These are phyloP conservation scores for Aureobasidium vineae DNA, from an alignment of 2,329 filamentous ascomycete genomes.

Conservation along the genomic window DNA sequence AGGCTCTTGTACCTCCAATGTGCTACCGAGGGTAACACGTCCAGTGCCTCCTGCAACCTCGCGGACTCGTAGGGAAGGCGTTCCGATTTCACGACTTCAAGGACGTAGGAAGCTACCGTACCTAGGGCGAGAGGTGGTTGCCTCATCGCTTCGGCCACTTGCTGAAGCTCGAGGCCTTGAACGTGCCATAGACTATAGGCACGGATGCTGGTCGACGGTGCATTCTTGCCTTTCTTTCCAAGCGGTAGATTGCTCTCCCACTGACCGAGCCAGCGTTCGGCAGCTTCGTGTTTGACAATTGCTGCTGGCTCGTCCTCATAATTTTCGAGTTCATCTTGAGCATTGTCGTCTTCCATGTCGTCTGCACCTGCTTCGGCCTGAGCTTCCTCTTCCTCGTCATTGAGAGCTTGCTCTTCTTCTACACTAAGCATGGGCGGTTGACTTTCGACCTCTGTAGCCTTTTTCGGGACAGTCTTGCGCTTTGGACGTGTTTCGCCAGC, in stretches of 20 bases:
- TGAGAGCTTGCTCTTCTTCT: conserved; percentile 1
- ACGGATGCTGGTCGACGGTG: conserved; percentile 45
- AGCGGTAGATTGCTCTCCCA: neutral
- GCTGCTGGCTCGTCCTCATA: neutral
- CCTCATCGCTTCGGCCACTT: conserved; percentile 57
- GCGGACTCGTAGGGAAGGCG: conserved; percentile 29
- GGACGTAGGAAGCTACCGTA: conserved; percentile 61
- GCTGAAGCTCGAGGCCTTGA: conserved; percentile 48
- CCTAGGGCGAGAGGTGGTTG: conserved; percentile 57
- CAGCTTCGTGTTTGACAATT: neutral
- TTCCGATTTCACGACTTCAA: conserved; percentile 55
- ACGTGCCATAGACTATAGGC: conserved; percentile 67
- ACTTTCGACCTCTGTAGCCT: neutral
- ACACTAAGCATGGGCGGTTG: neutral
- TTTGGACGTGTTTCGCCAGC: neutral
- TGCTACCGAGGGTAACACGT: conserved; percentile 1
- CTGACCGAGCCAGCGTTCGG: neutral
- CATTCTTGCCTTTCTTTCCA: neutral
- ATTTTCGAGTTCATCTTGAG: neutral
- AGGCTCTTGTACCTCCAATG: conserved; percentile 10
- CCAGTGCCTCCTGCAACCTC: conserved; percentile 6
- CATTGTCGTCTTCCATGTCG: neutral
- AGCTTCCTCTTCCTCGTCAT: conserved; percentile 21
- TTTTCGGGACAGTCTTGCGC: neutral
- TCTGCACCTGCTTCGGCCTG: neutral